Percentiles rank a stretch among this genome's conserved stretches.
phyloP scores from a whole-genome alignment of 345 rosid species.

The Excoecaria cochinchinensis region DNA sequence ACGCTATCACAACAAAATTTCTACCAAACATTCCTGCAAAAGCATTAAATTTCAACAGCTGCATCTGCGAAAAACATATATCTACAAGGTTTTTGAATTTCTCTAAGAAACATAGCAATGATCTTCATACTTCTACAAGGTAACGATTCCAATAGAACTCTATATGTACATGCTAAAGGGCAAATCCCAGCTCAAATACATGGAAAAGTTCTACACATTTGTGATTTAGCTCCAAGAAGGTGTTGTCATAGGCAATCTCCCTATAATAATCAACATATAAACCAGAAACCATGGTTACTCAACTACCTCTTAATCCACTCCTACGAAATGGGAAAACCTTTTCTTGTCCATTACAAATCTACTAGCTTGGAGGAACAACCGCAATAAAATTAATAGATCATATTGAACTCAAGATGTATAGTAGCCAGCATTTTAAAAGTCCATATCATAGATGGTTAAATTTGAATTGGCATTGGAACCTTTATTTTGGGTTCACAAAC shows the following conservation, averaged over 20 bases:
- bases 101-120: background rate
- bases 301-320: background rate
- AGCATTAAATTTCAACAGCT: slow-evolving; percentile 11
- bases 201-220: background rate
- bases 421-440: no score
- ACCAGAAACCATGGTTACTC: background rate
- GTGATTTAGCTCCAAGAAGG: background rate
- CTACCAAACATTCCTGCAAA: slow-evolving; percentile 47
- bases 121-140: background rate
- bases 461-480: no score
- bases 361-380: background rate
- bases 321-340: background rate
- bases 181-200: background rate
- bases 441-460: no score
- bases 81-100: background rate
- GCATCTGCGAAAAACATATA: background rate
- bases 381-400: background rate
- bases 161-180: background rate
- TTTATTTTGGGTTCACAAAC: no score
- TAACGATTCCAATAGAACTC: background rate
- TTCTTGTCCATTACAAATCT: no score
- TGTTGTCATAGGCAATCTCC: background rate
- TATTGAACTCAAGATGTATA: background rate
- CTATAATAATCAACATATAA: background rate
- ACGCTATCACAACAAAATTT: slow-evolving; percentile 42